These are phyloP conservation scores for Arthroderma uncinatum DNA, from an alignment of 2,329 filamentous ascomycete species.

Conservation along the genomic window DNA sequence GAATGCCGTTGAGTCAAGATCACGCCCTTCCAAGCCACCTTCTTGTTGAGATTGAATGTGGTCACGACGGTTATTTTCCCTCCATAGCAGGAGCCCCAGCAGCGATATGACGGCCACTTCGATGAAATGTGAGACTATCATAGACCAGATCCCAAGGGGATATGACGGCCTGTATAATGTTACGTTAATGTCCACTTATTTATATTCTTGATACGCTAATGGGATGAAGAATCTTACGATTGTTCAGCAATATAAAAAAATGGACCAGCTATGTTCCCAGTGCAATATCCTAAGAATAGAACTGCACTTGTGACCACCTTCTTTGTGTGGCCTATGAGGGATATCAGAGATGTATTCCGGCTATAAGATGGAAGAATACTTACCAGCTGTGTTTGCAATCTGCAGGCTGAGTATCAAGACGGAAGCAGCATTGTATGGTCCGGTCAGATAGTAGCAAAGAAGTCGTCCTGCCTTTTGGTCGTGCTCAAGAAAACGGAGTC, in stretches of 20 bases:
- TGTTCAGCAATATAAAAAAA: slow-evolving; percentile 52
- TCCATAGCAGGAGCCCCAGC: slow-evolving; percentile 38
- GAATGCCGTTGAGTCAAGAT: slow-evolving; percentile 42
- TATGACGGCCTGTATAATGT: slow-evolving; percentile 33
- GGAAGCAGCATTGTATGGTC: slow-evolving; percentile 45
- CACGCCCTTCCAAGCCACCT: slow-evolving; percentile 37
- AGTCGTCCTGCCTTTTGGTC: slow-evolving; percentile 44
- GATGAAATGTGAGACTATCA: slow-evolving; percentile 45
- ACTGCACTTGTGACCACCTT: slow-evolving; percentile 54
- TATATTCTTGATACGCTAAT: background rate
- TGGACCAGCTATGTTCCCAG: slow-evolving; percentile 51
- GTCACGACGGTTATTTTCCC: slow-evolving; percentile 43
- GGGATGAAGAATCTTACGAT: slow-evolving; percentile 19
- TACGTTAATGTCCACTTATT: background rate
- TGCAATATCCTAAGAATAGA: slow-evolving; percentile 49
- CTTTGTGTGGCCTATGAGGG: slow-evolving; percentile 44
- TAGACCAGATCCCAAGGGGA: slow-evolving; percentile 44
- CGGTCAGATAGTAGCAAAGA: slow-evolving; percentile 42
- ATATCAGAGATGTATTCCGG: slow-evolving; percentile 10
- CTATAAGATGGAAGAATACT: slow-evolving; percentile 1
- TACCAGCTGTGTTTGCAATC: slow-evolving; percentile 35
- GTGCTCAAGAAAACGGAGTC: slow-evolving; percentile 43
- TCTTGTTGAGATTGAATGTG: slow-evolving; percentile 37
- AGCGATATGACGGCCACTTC: slow-evolving; percentile 39
- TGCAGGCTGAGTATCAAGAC: slow-evolving; percentile 40